Conservation (phyloP, 768 basidiomycete genomes). For the Xerocomellus chrysenteron region DNA sequence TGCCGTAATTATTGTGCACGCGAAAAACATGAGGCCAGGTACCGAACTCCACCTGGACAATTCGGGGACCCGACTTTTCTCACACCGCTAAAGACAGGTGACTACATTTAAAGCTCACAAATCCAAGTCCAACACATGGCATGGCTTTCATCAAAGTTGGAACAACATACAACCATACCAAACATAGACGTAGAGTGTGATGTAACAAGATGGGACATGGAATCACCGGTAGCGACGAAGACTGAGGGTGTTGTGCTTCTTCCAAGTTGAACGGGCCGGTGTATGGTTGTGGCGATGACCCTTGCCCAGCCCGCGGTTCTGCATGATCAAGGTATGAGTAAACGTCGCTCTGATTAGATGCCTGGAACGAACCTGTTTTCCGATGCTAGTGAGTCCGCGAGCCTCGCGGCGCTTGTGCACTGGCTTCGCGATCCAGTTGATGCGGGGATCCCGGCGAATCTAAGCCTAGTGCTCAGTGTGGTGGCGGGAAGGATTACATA, state of each 20-base stretch:
- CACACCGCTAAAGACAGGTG: background rate
- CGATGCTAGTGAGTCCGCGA: slow-evolving; percentile 94
- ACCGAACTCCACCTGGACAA: background rate
- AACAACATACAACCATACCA: slow-evolving; percentile 24
- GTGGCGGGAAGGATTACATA: background rate
- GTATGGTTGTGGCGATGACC: slow-evolving; percentile 93
- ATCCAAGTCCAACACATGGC: slow-evolving; percentile 5
- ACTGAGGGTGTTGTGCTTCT: slow-evolving; percentile 97
- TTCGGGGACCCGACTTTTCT: background rate
- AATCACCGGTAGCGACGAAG: slow-evolving; percentile 81
- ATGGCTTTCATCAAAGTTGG: slow-evolving; percentile 14
- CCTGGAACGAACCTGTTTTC: slow-evolving; percentile 75
- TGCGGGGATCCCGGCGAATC: slow-evolving; percentile 94
- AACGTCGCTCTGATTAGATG: background rate
- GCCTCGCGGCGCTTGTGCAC: slow-evolving; percentile 99
- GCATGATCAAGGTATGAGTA: slow-evolving; percentile 3
- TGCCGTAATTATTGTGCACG: slow-evolving; percentile 19
- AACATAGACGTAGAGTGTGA: slow-evolving; percentile 28
- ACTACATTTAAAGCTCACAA: background rate
- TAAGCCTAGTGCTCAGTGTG: slow-evolving; percentile 30
- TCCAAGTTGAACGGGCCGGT: slow-evolving; percentile 90
- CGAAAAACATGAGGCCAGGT: slow-evolving; percentile 18
- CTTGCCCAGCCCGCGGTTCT: slow-evolving; percentile 98
- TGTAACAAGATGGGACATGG: slow-evolving; percentile 7
- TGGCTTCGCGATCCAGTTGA: slow-evolving; percentile 98